Percentiles rank a stretch among this genome's conserved stretches.
Evolutionary conservation across 768 basidiomycete species (phyloP).

Genomic region (Hortiboletus flavorubellus): DNA sequence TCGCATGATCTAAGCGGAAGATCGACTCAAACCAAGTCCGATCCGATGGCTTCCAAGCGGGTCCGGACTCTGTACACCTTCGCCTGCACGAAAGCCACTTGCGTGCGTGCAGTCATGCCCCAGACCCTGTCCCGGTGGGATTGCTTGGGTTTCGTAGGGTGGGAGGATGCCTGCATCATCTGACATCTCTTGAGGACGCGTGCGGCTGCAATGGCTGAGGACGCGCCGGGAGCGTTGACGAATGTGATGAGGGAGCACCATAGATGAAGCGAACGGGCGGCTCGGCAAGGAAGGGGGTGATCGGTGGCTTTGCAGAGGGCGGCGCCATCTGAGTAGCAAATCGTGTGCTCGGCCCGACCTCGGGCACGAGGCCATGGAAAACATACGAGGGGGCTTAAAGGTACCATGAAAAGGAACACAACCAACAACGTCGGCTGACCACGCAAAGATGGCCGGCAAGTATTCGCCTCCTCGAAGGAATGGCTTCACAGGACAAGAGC

Average conservation of each 20-base stretch:
- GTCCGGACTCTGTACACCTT: constrained; percentile 47
- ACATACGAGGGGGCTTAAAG: too few species aligned
- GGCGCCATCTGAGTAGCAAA: too few species aligned
- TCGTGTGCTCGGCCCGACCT: too few species aligned
- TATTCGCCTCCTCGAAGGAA: constrained; percentile 22
- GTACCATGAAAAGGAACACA: too few species aligned
- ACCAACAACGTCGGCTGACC: too few species aligned
- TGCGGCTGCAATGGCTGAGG: constrained; percentile 69
- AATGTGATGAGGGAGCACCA: constrained; percentile 70
- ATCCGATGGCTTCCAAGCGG: constrained; percentile 66
- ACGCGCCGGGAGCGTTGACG: constrained; percentile 70
- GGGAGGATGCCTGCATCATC: constrained; percentile 73
- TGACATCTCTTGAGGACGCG: constrained; percentile 64
- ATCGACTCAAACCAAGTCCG: too few species aligned
- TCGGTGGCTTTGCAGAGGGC: too few species aligned
- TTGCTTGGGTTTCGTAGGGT: constrained; percentile 34
- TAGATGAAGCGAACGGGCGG: constrained; percentile 65
- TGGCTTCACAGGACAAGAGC: constrained; percentile 9
- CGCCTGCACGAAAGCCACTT: constrained; percentile 48
- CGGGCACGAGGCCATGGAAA: too few species aligned
- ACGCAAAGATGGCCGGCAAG: neutral
- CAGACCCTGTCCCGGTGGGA: constrained; percentile 34
- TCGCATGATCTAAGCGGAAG: too few species aligned
- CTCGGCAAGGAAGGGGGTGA: constrained; percentile 47
- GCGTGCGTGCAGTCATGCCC: constrained; percentile 24